Conservation (phyloP, 306 rosid species). For the Citrullus mucosospermus region DNA sequence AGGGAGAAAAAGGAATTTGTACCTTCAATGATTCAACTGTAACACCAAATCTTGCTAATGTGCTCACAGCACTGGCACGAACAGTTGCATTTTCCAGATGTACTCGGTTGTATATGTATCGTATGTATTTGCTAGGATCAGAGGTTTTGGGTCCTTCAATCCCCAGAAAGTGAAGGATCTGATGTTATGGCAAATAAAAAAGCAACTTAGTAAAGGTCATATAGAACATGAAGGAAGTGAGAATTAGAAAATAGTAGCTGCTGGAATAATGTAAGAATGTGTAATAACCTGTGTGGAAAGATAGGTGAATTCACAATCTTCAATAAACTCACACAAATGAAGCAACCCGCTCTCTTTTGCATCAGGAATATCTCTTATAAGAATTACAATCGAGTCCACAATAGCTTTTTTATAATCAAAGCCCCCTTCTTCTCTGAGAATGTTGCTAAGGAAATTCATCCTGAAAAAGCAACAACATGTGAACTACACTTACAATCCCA, state of each 20-base stretch:
- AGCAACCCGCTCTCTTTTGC: conserved; percentile 95
- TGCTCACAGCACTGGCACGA: conserved; percentile 95
- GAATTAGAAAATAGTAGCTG: conserved; percentile 3
- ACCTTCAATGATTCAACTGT: conserved; percentile 81
- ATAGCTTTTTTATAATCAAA: conserved; percentile 98
- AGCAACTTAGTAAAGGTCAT: conserved; percentile 1
- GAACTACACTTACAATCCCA: background rate
- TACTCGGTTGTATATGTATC: conserved; percentile 86
- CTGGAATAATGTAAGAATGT: conserved; percentile 5
- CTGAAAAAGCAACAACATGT: conserved; percentile 22
- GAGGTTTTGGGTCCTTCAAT: conserved; percentile 97
- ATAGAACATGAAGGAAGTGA: background rate
- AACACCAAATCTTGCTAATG: conserved; percentile 95
- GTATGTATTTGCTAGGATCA: conserved; percentile 93
- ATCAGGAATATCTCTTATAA: conserved; percentile 90
- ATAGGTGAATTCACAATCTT: conserved; percentile 97
- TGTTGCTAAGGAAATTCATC: conserved; percentile 97
- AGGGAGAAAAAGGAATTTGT: conserved; percentile 4
- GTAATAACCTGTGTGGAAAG: conserved; percentile 85
- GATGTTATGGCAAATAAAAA: conserved; percentile 5
- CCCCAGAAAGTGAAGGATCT: conserved; percentile 96
- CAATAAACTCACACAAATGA: conserved; percentile 97
- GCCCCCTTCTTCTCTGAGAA: conserved; percentile 99
- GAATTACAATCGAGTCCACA: conserved; percentile 92
- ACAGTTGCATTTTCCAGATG: conserved; percentile 99